These are phyloP conservation scores for Rutstroemia sp. DNA, from an alignment of 2,329 filamentous ascomycete genomes.

Conservation along the genomic window DNA sequence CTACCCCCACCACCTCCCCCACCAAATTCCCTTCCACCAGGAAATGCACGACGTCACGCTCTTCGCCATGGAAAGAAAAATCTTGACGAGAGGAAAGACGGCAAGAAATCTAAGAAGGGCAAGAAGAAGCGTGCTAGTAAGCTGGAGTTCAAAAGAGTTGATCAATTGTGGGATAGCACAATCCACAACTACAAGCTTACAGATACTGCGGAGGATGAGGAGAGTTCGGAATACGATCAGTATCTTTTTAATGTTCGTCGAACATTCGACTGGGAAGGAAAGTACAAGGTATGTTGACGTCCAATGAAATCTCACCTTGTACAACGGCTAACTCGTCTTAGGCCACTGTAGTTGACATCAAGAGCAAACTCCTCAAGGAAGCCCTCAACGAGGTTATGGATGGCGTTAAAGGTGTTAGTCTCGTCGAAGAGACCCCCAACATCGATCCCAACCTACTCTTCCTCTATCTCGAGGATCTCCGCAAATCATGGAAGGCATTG, in stretches of 20 bases:
- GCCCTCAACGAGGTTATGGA: slow-evolving; percentile 66
- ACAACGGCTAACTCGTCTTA: slow-evolving; percentile 14
- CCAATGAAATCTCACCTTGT: neutral
- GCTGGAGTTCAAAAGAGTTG: slow-evolving; percentile 62
- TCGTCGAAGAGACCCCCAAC: slow-evolving; percentile 73
- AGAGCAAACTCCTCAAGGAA: slow-evolving; percentile 70
- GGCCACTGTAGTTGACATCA: slow-evolving; percentile 70
- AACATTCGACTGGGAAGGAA: slow-evolving; percentile 78
- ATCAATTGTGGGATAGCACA: slow-evolving; percentile 51
- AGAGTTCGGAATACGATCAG: slow-evolving; percentile 62
- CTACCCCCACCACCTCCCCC: slow-evolving; percentile 8
- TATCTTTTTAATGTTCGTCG: slow-evolving; percentile 79
- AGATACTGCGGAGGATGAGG: slow-evolving; percentile 58
- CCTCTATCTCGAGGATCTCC: slow-evolving; percentile 71
- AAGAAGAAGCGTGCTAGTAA: slow-evolving; percentile 40
- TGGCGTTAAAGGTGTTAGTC: slow-evolving; percentile 67
- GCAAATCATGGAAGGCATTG: slow-evolving; percentile 53
- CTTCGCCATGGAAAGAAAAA: slow-evolving; percentile 20
- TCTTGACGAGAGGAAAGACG: slow-evolving; percentile 28
- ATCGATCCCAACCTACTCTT: slow-evolving; percentile 67
- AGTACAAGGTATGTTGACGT: slow-evolving; percentile 46
- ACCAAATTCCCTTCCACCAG: slow-evolving; percentile 10
- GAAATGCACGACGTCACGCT: slow-evolving; percentile 17
- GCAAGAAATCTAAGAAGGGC: slow-evolving; percentile 35
- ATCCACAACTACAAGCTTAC: slow-evolving; percentile 61